These are phyloP conservation scores for Pascua sp. DNA, from an alignment of 1,284 basidiomycete species.

Conservation along the genomic window DNA sequence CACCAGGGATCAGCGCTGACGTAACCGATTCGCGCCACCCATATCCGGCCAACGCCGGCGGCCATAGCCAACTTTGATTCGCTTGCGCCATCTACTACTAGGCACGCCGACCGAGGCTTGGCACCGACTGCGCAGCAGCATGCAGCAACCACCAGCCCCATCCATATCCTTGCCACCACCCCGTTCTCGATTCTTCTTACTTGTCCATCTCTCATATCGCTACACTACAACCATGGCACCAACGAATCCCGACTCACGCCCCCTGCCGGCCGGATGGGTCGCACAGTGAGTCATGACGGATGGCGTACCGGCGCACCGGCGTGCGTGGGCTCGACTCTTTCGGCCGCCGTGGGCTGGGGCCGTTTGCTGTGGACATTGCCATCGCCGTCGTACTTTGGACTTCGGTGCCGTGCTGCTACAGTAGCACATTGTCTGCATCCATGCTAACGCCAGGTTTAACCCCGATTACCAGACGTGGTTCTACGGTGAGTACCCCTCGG, in stretches of 20 bases:
- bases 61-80: too few species aligned
- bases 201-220: neutral
- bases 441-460: constrained; percentile 34
- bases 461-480: constrained; percentile 50
- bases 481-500: constrained; percentile 27
- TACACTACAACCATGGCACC: constrained; percentile 14
- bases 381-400: neutral
- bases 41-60: too few species aligned
- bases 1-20: too few species aligned
- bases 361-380: too few species aligned
- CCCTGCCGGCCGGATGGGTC: constrained; percentile 46
- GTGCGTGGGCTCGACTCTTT: neutral
- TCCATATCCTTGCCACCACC: neutral
- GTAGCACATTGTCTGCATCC: neutral
- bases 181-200: neutral
- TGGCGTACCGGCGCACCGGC: too few species aligned
- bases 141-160: neutral
- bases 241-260: constrained; percentile 40
- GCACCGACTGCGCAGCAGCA: too few species aligned
- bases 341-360: too few species aligned
- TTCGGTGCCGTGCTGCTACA: neutral
- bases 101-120: too few species aligned
- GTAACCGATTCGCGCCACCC: too few species aligned
- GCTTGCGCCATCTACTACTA: too few species aligned
- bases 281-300: constrained; percentile 31